These are phyloP conservation scores for Sporobolus alterniflorus DNA, from an alignment of 202 grass and related monocot species.

Conservation along the genomic window DNA sequence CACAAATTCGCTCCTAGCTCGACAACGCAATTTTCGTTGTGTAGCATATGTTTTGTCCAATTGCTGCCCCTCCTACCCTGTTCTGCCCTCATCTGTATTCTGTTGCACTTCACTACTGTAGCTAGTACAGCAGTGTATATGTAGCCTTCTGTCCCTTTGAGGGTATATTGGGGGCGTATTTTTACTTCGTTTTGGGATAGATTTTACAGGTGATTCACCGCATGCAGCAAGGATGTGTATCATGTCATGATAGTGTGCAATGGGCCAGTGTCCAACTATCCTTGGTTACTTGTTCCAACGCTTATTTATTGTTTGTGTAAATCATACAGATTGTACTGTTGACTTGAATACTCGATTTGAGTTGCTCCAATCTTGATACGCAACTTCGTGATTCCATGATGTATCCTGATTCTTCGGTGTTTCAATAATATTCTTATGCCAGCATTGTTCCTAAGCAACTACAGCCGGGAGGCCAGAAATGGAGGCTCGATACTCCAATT, in stretches of 20 bases:
- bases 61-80: not conserved
- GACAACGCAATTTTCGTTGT: conserved; percentile 4
- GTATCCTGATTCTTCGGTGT: no score
- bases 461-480: no score
- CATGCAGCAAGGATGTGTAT: conserved; percentile 1
- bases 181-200: conserved; percentile 18
- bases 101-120: conserved; percentile 10
- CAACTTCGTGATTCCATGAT: no score
- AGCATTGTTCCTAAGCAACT: no score
- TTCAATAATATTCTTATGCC: no score
- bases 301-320: not conserved
- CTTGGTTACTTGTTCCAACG: not conserved
- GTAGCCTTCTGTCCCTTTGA: conserved; percentile 40
- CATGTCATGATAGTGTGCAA: conserved; percentile 19
- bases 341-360: conserved; percentile 13
- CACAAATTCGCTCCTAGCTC: no score
- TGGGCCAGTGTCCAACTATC: conserved; percentile 20
- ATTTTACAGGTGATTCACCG: conserved; percentile 36
- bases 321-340: not conserved
- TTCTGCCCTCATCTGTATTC: conserved; percentile 16
- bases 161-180: conserved; percentile 13
- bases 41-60: conserved; percentile 17
- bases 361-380: not conserved
- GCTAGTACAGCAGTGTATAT: conserved; percentile 38
- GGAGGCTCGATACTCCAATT: no score